Evolutionary conservation across 2,329 filamentous ascomycete species (phyloP).

Genomic region (Scleromitrula shiraiana): DNA sequence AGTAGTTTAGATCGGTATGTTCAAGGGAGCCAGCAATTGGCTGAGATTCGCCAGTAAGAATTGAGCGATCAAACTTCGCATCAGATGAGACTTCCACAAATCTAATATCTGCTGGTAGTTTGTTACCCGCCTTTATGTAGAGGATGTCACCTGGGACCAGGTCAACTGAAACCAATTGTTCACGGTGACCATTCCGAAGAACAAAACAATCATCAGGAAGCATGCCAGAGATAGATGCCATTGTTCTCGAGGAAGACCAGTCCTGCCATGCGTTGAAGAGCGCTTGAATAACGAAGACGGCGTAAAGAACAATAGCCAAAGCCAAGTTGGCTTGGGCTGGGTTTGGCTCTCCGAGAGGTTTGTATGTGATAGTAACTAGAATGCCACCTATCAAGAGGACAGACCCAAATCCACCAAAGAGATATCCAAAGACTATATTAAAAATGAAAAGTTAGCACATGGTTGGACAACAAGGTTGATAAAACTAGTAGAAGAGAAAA

Average conservation of each 20-base stretch:
- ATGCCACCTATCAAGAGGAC: conserved; percentile 60
- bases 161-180: conserved; percentile 43
- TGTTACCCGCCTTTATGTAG: conserved; percentile 61
- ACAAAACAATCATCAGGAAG: conserved; percentile 62
- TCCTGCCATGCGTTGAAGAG: conserved; percentile 63
- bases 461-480: neutral
- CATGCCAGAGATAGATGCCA: conserved; percentile 72
- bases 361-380: conserved; percentile 68
- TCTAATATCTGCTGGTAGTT: conserved; percentile 64
- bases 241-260: conserved; percentile 66
- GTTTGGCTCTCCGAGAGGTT: conserved; percentile 57
- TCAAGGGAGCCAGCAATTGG: conserved; percentile 55
- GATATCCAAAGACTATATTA: conserved; percentile 51
- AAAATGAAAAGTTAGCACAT: neutral
- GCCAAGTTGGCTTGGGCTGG: conserved; percentile 62
- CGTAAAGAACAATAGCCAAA: conserved; percentile 61
- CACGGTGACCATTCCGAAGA: conserved; percentile 47
- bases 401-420: conserved; percentile 68
- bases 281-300: conserved; percentile 61
- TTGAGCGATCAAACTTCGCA: conserved; percentile 64
- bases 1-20: conserved; percentile 61
- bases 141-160: conserved; percentile 66
- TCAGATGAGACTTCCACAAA: conserved; percentile 61
- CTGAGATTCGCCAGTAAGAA: conserved; percentile 63
- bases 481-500: neutral